Evolutionary conservation across 306 rosid genomes (phyloP).

Genomic region (Castanea crenata): DNA sequence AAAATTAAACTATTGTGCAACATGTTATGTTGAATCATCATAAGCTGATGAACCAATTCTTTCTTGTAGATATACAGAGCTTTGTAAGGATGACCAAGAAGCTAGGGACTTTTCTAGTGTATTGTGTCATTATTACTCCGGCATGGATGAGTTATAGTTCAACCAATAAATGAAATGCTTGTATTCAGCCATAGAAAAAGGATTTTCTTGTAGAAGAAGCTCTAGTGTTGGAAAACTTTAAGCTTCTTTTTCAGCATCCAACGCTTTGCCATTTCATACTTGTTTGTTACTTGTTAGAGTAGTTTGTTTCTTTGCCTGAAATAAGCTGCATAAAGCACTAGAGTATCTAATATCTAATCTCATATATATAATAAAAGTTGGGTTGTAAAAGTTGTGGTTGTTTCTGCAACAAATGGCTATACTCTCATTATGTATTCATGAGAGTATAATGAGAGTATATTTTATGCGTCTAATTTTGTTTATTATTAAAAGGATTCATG

Average conservation of each 20-base stretch:
- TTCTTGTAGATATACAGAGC: conserved; percentile 53
- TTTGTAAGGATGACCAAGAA: conserved; percentile 63
- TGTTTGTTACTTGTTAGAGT: not conserved
- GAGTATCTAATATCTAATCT: not conserved
- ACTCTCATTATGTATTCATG: too few relatives aligned
- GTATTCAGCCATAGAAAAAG: too few relatives aligned
- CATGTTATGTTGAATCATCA: not conserved
- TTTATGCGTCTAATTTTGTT: too few relatives aligned
- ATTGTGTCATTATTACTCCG: conserved; percentile 71
- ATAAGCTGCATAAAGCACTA: not conserved
- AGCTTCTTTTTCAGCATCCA: not conserved
- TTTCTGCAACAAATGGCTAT: too few relatives aligned
- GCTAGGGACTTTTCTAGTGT: conserved; percentile 69
- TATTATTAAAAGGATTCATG: too few relatives aligned
- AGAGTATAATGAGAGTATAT: too few relatives aligned
- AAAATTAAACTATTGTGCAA: not conserved
- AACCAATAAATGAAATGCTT: not conserved
- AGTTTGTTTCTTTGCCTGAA: not conserved
- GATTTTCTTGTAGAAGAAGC: not conserved
- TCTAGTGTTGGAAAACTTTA: not conserved
- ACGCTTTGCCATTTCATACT: not conserved
- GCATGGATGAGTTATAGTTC: conserved; percentile 45
- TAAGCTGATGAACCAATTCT: conserved; percentile 10
- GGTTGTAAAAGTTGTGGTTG: too few relatives aligned
- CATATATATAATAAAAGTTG: too few relatives aligned